phyloP scores from a whole-genome alignment of 192 early-diverging fungal genomes.

The Gonapodya prolifera region DNA sequence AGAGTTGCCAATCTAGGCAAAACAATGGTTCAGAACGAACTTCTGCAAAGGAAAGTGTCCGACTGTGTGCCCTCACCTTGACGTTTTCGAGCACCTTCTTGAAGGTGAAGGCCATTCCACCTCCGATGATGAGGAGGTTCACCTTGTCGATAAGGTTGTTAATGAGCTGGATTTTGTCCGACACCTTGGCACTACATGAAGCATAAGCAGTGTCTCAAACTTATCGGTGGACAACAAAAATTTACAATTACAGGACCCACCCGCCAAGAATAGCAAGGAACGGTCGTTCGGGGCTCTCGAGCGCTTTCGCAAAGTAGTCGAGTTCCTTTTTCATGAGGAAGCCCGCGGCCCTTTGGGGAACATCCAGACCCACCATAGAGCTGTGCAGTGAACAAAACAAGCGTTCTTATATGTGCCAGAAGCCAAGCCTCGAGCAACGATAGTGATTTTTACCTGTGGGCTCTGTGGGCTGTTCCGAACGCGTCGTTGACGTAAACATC shows the following conservation, averaged over 20 bases:
- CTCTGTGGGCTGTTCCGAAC: slow-evolving; percentile 97
- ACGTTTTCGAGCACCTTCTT: slow-evolving; percentile 77
- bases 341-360: slow-evolving; percentile 82
- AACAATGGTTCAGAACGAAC: slow-evolving; percentile 4
- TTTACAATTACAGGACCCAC: slow-evolving; percentile 17
- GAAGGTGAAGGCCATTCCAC: slow-evolving; percentile 99
- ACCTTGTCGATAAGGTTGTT: slow-evolving; percentile 97
- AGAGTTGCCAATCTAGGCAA: slow-evolving; percentile 65
- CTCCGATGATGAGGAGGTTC: slow-evolving; percentile 47
- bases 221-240: slow-evolving; percentile 4
- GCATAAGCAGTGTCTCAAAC: neutral
- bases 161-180: slow-evolving; percentile 98
- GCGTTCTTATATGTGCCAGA: neutral
- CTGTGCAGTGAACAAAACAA: slow-evolving; percentile 13
- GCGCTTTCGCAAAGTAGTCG: slow-evolving; percentile 94
- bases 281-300: slow-evolving; percentile 82
- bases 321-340: slow-evolving; percentile 99
- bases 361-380: slow-evolving; percentile 90
- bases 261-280: slow-evolving; percentile 96
- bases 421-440: neutral
- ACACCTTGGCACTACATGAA: slow-evolving; percentile 74
- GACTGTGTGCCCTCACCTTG: slow-evolving; percentile 14
- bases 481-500: slow-evolving; percentile 98
- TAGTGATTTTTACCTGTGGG: slow-evolving; percentile 49
- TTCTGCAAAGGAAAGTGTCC: neutral